Evolutionary conservation across 106 monocot species (phyloP).

Genomic region (Allium fistulosum): DNA sequence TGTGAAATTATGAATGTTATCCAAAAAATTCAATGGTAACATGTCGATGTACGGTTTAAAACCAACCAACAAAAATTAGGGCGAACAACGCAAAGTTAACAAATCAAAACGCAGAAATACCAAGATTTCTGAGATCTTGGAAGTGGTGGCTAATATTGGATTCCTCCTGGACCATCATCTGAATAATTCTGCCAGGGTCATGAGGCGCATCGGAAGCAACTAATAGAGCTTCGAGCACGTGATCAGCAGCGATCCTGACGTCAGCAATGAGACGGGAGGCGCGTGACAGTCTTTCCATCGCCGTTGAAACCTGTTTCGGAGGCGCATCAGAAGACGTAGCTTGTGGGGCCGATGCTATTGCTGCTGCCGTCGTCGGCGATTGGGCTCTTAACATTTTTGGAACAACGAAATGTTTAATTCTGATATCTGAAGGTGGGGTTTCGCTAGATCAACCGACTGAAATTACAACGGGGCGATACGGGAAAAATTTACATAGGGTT

Average conservation of each 20-base stretch:
- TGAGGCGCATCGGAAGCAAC: conserved; percentile 35
- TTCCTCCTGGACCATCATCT: conserved; percentile 52
- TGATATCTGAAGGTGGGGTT: too few species aligned
- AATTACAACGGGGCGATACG: too few species aligned
- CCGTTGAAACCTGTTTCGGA: conserved; percentile 92
- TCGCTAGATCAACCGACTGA: too few species aligned
- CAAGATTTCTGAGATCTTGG: conserved; percentile 70
- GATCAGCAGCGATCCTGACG: conserved; percentile 81
- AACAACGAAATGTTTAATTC: too few species aligned
- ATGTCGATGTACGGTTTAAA: too few species aligned
- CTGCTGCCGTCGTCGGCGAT: conserved; percentile 7
- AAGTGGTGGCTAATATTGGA: conserved; percentile 65
- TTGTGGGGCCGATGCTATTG: not conserved
- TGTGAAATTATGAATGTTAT: too few species aligned
- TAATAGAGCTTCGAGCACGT: conserved; percentile 77
- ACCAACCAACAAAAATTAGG: not conserved
- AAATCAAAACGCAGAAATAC: conserved; percentile 17
- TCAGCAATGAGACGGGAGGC: conserved; percentile 88
- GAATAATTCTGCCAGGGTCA: conserved; percentile 22
- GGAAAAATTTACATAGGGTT: too few species aligned
- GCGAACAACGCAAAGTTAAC: not conserved
- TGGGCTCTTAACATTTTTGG: conserved; percentile 30
- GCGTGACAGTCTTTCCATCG: conserved; percentile 79
- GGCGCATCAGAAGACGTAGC: conserved; percentile 47
- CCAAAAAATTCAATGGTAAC: too few species aligned